These are phyloP conservation scores for Neonectria sp. DNA, from an alignment of 2,329 filamentous ascomycete genomes.

Conservation along the genomic window DNA sequence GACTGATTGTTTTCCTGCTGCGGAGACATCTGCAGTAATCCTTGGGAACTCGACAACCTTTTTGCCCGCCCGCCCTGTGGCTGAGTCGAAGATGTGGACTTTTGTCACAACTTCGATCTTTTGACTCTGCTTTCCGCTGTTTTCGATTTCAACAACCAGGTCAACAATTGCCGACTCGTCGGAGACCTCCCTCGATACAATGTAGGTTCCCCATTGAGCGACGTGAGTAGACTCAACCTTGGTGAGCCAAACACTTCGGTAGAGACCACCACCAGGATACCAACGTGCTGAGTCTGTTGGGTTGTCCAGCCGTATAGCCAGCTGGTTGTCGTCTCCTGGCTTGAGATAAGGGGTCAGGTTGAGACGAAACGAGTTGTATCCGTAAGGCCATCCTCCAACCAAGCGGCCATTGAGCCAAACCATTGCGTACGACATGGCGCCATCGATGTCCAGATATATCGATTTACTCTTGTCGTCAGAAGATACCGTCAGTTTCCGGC, in stretches of 20 bases:
- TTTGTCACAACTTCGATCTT: constrained; percentile 58
- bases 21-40: not conserved
- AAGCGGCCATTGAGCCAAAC: constrained; percentile 67
- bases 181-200: constrained; percentile 63
- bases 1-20: constrained; percentile 50
- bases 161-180: constrained; percentile 60
- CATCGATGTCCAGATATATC: constrained; percentile 64
- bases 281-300: constrained; percentile 63
- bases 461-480: constrained; percentile 53
- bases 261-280: constrained; percentile 69
- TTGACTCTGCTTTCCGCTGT: constrained; percentile 51
- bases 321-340: constrained; percentile 54
- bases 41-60: constrained; percentile 54
- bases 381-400: constrained; percentile 67
- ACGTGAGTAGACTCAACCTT: constrained; percentile 63
- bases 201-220: constrained; percentile 64
- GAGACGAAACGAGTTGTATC: constrained; percentile 66
- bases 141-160: constrained; percentile 62
- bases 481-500: constrained; percentile 54
- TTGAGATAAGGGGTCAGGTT: constrained; percentile 62
- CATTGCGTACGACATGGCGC: constrained; percentile 66
- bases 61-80: constrained; percentile 45
- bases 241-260: constrained; percentile 69
- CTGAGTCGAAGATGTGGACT: constrained; percentile 56
- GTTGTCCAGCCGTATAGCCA: constrained; percentile 68